Percentiles rank a stretch among this genome's conserved stretches.
Conservation (phyloP, 257 asterid species). For the Solanum appendiculatum region DNA sequence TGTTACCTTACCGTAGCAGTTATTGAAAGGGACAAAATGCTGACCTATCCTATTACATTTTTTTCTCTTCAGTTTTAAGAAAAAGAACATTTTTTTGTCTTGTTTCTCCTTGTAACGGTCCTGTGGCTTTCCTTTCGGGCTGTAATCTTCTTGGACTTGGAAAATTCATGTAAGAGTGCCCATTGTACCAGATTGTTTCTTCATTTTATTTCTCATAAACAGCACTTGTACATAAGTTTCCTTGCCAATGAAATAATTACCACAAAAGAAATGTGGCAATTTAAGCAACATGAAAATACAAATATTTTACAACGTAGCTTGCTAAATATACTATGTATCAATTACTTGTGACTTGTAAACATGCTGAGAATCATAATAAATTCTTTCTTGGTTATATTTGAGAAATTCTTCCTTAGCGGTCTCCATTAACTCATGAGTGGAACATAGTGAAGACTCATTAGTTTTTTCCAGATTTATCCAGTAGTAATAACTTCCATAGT, state of each 20-base stretch:
- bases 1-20: neutral
- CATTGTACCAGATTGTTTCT: neutral
- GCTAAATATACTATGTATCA: neutral
- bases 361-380: neutral
- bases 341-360: neutral
- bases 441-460: neutral
- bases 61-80: neutral
- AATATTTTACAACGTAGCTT: neutral
- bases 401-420: neutral
- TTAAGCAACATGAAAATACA: neutral
- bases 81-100: neutral
- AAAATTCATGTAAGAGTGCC: neutral
- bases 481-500: neutral
- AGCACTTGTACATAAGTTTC: neutral
- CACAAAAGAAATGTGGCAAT: neutral
- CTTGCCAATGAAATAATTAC: neutral
- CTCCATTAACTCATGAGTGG: neutral
- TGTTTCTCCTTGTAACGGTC: neutral
- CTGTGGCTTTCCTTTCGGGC: neutral
- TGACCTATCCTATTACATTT: neutral
- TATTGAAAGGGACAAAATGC: neutral
- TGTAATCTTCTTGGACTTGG: neutral
- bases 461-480: neutral
- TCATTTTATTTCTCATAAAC: neutral
- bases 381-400: neutral